Conservation (phyloP, 306 rosid species). For the Sphenostylis stenocarpa region DNA sequence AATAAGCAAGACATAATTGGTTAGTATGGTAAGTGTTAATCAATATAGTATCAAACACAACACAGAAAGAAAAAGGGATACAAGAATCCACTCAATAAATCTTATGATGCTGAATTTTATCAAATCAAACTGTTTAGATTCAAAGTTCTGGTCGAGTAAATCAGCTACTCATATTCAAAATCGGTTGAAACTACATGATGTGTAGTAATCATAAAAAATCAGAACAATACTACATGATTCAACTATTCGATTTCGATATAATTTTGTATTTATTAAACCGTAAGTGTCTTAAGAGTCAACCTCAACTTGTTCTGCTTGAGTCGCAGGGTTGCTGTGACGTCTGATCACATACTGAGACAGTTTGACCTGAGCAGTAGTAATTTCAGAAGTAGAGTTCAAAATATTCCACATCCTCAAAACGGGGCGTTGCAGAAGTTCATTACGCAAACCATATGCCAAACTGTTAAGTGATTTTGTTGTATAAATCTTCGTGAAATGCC, state of each 20-base stretch:
- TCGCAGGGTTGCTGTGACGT: conserved; percentile 66
- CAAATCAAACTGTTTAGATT: background rate
- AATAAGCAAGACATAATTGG: conserved; percentile 23
- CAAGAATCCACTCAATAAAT: background rate
- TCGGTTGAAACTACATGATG: background rate
- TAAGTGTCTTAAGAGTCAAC: conserved; percentile 38
- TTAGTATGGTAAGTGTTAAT: conserved; percentile 12
- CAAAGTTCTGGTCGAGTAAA: background rate
- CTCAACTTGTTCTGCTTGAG: conserved; percentile 97
- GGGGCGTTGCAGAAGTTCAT: conserved; percentile 93
- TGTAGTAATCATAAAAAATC: background rate
- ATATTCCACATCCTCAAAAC: conserved; percentile 94
- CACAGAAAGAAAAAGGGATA: background rate
- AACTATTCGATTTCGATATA: background rate
- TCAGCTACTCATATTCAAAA: background rate
- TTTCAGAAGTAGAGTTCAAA: conserved; percentile 88
- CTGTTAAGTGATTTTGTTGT: conserved; percentile 72
- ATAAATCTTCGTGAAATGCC: conserved; percentile 96
- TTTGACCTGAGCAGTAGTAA: conserved; percentile 89
- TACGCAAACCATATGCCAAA: conserved; percentile 92
- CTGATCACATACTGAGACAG: conserved; percentile 80
- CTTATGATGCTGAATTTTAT: background rate
- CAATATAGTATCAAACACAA: conserved; percentile 8
- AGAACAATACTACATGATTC: background rate
- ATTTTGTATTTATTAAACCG: background rate